Conservation (phyloP, 2,329 filamentous ascomycete species). For the Claviceps pazoutovae region DNA sequence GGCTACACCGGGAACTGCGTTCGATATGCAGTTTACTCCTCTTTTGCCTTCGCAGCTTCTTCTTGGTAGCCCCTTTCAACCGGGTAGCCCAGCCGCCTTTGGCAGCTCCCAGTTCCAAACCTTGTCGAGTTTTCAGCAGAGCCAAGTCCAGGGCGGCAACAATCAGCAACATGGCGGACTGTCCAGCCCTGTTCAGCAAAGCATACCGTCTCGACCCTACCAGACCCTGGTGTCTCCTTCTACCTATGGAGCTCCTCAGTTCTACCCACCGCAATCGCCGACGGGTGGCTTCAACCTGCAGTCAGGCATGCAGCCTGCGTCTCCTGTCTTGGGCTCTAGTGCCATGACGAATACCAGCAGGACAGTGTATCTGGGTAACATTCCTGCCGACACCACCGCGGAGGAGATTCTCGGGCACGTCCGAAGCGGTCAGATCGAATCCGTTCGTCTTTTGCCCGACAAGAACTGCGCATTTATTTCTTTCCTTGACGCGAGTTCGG, state of each 20-base stretch:
- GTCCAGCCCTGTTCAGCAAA: constrained; percentile 61
- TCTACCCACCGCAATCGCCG: constrained; percentile 80
- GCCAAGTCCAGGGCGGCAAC: constrained; percentile 30
- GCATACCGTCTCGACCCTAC: constrained; percentile 71
- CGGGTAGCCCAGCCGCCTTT: constrained; percentile 81
- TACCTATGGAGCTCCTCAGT: constrained; percentile 66
- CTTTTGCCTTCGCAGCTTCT: constrained; percentile 88
- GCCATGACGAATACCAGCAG: constrained; percentile 83
- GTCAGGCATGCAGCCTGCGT: constrained; percentile 48
- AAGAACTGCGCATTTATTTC: constrained; percentile 99
- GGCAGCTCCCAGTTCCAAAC: constrained; percentile 84
- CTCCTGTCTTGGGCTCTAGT: constrained; percentile 64
- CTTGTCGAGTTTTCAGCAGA: constrained; percentile 60
- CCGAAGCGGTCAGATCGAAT: constrained; percentile 94
- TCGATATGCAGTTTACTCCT: constrained; percentile 97
- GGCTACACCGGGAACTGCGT: constrained; percentile 74
- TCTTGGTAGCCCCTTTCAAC: constrained; percentile 91
- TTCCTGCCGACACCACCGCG: constrained; percentile 90
- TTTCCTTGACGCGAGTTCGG: constrained; percentile 92
- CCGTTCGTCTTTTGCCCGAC: constrained; percentile 88
- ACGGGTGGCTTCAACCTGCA: constrained; percentile 56
- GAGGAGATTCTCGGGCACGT: constrained; percentile 96
- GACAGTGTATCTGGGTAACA: constrained; percentile 95
- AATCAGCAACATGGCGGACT: constrained; percentile 45
- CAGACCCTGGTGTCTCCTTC: constrained; percentile 78